These are phyloP conservation scores for Leccinum disarticulatum DNA, from an alignment of 768 basidiomycete species.

Conservation along the genomic window DNA sequence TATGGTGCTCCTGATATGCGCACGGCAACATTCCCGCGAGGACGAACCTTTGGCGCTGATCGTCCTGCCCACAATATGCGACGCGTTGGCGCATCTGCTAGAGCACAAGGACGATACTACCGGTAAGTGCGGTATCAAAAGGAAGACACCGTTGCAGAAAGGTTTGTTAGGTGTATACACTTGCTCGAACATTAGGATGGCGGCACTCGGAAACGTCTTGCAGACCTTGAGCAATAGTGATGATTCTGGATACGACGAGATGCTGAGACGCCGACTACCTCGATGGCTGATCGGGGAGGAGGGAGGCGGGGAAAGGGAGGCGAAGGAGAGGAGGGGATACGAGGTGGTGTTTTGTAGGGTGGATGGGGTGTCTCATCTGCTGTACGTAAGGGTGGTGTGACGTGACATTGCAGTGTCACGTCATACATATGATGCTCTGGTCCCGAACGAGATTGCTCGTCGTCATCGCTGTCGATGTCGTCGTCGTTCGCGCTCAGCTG, in stretches of 20 bases:
- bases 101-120: slow-evolving; percentile 21
- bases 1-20: slow-evolving; percentile 46
- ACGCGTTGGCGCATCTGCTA: slow-evolving; percentile 44
- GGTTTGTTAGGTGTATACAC: slow-evolving; percentile 11
- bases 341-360: slow-evolving; percentile 25
- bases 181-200: slow-evolving; percentile 45
- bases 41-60: slow-evolving; percentile 53
- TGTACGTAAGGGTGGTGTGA: slow-evolving; percentile 26
- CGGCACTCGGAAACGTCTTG: slow-evolving; percentile 42
- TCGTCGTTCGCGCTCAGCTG: slow-evolving; percentile 36
- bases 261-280: not conserved
- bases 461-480: slow-evolving; percentile 31
- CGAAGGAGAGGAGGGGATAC: not conserved
- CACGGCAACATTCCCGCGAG: slow-evolving; percentile 43
- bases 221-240: slow-evolving; percentile 26
- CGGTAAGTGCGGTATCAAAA: slow-evolving; percentile 25
- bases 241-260: slow-evolving; percentile 21
- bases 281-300: slow-evolving; percentile 8
- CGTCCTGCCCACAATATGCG: slow-evolving; percentile 49
- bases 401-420: slow-evolving; percentile 26
- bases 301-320: slow-evolving; percentile 32
- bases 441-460: slow-evolving; percentile 18
- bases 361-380: slow-evolving; percentile 14
- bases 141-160: not conserved
- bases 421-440: slow-evolving; percentile 12